Conservation (phyloP, 2,329 filamentous ascomycete genomes). For the Sporothrix phasma region DNA sequence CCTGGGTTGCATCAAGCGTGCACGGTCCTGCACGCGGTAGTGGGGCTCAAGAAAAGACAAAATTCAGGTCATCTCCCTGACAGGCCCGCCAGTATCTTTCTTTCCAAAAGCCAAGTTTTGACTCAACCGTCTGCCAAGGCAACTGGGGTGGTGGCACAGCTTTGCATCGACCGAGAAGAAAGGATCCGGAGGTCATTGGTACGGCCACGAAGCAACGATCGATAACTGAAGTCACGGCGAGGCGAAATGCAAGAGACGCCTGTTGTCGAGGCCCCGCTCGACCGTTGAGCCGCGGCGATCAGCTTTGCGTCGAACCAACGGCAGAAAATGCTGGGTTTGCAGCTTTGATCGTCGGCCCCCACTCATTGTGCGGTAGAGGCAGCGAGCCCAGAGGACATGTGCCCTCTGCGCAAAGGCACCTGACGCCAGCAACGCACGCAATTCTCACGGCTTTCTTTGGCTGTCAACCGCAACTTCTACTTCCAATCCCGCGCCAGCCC, state of each 20-base stretch:
- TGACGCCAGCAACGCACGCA: neutral
- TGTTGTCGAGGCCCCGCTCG: neutral
- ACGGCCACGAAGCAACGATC: no score
- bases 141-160: neutral
- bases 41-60: neutral
- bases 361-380: neutral
- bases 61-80: neutral
- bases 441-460: neutral
- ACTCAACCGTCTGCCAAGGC: neutral
- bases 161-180: no score
- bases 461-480: neutral
- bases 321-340: neutral
- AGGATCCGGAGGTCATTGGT: no score
- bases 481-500: neutral
- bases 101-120: neutral
- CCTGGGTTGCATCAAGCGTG: constrained; percentile 4
- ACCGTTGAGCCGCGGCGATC: neutral
- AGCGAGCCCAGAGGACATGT: neutral
- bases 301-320: neutral
- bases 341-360: neutral
- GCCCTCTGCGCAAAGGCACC: neutral
- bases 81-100: neutral
- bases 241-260: no score
- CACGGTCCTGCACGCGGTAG: constrained; percentile 11
- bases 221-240: no score